Conservation (phyloP, 1,284 basidiomycete genomes). For the Pascua sp. region DNA sequence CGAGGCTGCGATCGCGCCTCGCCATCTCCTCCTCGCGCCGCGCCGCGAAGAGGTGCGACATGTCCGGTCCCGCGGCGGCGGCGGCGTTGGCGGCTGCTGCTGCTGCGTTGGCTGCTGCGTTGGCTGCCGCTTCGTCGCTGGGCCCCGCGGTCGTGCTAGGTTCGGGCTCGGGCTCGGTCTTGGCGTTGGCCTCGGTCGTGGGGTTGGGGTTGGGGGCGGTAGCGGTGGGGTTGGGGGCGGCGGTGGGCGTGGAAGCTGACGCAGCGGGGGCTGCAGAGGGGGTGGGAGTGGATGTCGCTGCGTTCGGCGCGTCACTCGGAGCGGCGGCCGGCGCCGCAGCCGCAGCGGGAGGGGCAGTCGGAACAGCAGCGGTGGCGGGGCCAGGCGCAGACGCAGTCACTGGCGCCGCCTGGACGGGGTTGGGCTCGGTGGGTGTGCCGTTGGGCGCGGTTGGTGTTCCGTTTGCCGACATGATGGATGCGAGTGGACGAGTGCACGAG, state of each 20-base stretch:
- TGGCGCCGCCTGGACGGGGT: too few species aligned
- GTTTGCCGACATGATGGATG: too few species aligned
- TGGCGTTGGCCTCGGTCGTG: neutral
- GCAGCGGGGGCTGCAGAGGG: neutral
- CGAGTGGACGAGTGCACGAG: too few species aligned
- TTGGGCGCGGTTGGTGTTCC: too few species aligned
- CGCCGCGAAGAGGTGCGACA: slow-evolving; percentile 37
- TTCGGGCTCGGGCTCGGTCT: neutral
- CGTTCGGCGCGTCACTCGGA: neutral
- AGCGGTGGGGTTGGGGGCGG: neutral
- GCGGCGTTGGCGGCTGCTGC: neutral
- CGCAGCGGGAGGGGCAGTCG: neutral
- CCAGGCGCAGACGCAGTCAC: too few species aligned
- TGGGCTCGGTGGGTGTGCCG: too few species aligned
- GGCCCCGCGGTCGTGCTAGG: neutral
- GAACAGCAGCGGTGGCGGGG: neutral
- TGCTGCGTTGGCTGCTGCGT: neutral
- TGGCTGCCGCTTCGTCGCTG: neutral
- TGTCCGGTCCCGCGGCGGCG: slow-evolving; percentile 17
- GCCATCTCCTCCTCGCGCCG: slow-evolving; percentile 67
- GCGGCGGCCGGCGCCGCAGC: neutral
- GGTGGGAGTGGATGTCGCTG: neutral
- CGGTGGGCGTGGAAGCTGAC: neutral
- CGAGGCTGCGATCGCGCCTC: slow-evolving; percentile 73
- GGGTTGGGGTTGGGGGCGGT: neutral